A percentile compares a stretch with the other conserved stretches of the same genome.
Evolutionary conservation across 164 flowering plant genomes (phyloP).

Genomic region (Pachysandra terminalis): DNA sequence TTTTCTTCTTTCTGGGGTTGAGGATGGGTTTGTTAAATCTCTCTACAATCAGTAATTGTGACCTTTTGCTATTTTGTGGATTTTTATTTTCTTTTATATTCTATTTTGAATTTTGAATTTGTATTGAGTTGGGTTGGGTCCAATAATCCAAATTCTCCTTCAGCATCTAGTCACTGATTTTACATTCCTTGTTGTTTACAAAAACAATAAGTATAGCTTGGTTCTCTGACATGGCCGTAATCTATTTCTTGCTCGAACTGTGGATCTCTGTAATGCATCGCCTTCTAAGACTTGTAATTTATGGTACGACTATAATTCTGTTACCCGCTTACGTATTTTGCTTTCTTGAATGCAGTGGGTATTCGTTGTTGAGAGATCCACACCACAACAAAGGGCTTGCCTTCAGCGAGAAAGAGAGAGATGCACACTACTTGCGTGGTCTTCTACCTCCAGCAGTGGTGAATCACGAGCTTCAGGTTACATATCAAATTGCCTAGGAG

Average conservation of each 20-base stretch:
- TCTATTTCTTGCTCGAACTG: background rate
- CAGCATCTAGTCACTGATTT: background rate
- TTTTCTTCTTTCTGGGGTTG: background rate
- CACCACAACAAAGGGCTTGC: constrained; percentile 79
- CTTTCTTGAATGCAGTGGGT: constrained; percentile 49
- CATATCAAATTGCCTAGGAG: background rate
- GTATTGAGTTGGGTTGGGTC: background rate
- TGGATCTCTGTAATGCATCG: background rate
- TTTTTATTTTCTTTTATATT: too few species aligned
- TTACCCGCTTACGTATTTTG: constrained; percentile 1
- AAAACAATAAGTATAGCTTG: background rate
- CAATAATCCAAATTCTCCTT: background rate
- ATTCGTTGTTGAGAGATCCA: constrained; percentile 71
- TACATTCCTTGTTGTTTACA: background rate
- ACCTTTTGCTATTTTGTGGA: background rate
- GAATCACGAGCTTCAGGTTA: constrained; percentile 68
- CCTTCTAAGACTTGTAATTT: too few species aligned
- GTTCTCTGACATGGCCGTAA: background rate
- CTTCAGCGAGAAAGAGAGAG: constrained; percentile 71
- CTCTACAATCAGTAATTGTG: too few species aligned
- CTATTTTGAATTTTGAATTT: background rate
- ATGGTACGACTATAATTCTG: background rate
- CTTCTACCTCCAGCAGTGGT: constrained; percentile 66
- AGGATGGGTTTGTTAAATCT: background rate
- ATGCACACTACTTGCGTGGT: constrained; percentile 78